Percentiles rank a stretch among this genome's conserved stretches.
These are phyloP conservation scores for Suhomyces anneliseae DNA, from an alignment of 1,139 yeast genomes.

Conservation along the genomic window DNA sequence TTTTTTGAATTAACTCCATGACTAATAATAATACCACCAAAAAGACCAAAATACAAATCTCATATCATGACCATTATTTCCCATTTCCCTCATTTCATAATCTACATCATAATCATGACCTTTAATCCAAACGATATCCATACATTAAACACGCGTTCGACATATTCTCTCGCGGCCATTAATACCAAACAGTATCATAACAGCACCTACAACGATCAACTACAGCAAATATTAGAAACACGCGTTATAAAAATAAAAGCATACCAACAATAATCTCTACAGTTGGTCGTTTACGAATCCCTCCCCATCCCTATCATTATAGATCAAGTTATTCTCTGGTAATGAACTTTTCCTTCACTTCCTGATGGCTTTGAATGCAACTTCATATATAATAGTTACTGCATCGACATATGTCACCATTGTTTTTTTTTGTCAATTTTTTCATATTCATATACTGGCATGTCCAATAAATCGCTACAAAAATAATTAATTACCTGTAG, in stretches of 20 bases:
- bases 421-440: conserved; percentile 1
- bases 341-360: conserved; percentile 10
- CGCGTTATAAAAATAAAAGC: neutral
- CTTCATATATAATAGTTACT: neutral
- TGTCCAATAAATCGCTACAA: neutral
- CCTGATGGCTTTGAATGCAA: conserved; percentile 8
- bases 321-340: conserved; percentile 6
- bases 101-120: too few relatives aligned
- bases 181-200: too few relatives aligned
- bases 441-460: neutral
- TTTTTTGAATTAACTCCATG: too few relatives aligned
- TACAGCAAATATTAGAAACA: too few relatives aligned
- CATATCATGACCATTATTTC: too few relatives aligned
- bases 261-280: neutral
- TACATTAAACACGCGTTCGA: too few relatives aligned
- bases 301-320: conserved; percentile 1
- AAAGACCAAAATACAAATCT: too few relatives aligned
- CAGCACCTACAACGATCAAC: too few relatives aligned
- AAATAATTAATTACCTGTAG: neutral
- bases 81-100: too few relatives aligned
- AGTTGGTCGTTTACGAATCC: conserved; percentile 2
- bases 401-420: neutral
- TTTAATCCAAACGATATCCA: too few relatives aligned
- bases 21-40: too few relatives aligned
- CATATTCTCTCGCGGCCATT: too few relatives aligned